Base-by-base conservation (phyloP, 208 protist species). In the Leishmania amazonensis region DNA sequence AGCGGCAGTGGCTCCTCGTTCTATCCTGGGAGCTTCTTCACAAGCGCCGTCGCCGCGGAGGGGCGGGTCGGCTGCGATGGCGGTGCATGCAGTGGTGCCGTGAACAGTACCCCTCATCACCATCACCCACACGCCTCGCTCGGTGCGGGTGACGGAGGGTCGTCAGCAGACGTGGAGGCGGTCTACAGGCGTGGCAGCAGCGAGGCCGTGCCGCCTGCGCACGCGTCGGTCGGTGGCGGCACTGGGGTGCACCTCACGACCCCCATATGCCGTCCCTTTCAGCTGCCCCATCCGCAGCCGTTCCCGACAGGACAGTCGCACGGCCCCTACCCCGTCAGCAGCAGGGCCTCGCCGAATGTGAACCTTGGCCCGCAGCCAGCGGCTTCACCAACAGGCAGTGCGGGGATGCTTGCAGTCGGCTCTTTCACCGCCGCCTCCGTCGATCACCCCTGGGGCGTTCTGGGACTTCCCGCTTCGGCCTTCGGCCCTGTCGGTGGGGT, bases 1-100 rank as follows among this genome's bases (percentile, higher is more conserved):
- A 79, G 81, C 19, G 76, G 49, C 51, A 81, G 79, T 47, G 60
- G 17, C 49, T 78, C 81, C 51, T 85, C 81, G 62, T 68, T 85
- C 9, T 81, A 81, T 67, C 81, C 72, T 6, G 76, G 81, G 40
- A 85, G 81, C 54, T 75, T 85, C 73, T 85, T 81, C 60, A 70
- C 70, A 21, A 58, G 64, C 73, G 40, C 75, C 9, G 51, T 28
- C 11, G 38, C 35, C 54, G 35, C 57, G 19, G 75, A 78, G 75
- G 75, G 53, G 40, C 75, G 54, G 19, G 21, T 24, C 40, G 5
- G 11, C 28, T 57, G 57, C 57, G 53, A 58, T 47, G 57, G 40
- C 40, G 38, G 57, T 13, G 17, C 11, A 19, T 35, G 57, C 57
- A 68, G 40, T 3, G 57, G 38, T 21, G 38, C 15, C 57, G 5